phyloP scores from a whole-genome alignment of 2,329 filamentous ascomycete genomes.

The Phaeosphaeria sp. region DNA sequence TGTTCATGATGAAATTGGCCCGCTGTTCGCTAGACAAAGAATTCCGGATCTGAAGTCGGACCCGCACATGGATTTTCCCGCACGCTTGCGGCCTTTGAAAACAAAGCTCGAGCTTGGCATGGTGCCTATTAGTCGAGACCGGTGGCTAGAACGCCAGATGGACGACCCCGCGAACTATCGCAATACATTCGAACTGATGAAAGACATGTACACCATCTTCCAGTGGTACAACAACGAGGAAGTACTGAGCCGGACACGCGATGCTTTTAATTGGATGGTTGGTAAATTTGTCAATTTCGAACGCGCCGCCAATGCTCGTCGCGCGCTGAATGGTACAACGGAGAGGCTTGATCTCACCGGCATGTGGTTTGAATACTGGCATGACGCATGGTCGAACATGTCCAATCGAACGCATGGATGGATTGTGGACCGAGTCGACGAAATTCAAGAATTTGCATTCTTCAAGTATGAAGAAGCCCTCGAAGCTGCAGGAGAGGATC shows the following conservation, averaged over 20 bases:
- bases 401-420: conserved; percentile 20
- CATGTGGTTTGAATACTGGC: conserved; percentile 27
- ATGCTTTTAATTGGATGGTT: conserved; percentile 15
- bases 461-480: background rate
- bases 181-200: conserved; percentile 20
- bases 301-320: conserved; percentile 16
- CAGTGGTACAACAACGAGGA: conserved; percentile 11
- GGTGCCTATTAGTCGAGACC: conserved; percentile 21
- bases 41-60: background rate
- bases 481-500: conserved; percentile 9
- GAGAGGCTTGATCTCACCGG: conserved; percentile 21
- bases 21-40: background rate
- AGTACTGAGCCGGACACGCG: conserved; percentile 3
- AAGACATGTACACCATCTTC: conserved; percentile 20
- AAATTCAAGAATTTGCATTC: conserved; percentile 13
- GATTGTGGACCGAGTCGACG: conserved; percentile 24
- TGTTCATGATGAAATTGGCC: background rate
- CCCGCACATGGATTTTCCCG: conserved; percentile 1
- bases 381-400: conserved; percentile 12
- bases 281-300: conserved; percentile 19
- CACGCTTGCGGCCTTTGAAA: conserved; percentile 16
- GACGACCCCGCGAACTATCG: conserved; percentile 24
- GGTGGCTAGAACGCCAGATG: conserved; percentile 24
- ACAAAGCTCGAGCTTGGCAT: conserved; percentile 22
- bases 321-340: conserved; percentile 11